Base-by-base conservation (phyloP, 345 rosid genomes). In the Euphorbia tirucalli region DNA sequence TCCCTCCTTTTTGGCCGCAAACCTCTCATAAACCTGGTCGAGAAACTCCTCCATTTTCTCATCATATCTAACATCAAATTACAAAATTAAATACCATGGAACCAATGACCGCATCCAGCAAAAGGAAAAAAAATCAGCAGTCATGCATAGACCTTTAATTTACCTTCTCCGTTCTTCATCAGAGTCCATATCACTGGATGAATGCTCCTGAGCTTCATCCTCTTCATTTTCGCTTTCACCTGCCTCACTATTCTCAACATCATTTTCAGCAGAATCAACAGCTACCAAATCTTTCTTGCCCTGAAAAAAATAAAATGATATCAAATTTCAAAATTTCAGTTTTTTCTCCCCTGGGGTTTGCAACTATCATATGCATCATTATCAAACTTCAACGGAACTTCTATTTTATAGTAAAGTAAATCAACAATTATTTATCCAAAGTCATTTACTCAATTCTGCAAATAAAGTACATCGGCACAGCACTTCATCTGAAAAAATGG, bases 261-360 rank as follows among this genome's bases (percentile, higher is more conserved):
- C 90, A 74, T 74, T 77, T 77, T 87, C 90, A 43, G 72, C 82
- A 64, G 91, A 72, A 83, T 87, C 88, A 71, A 93, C 90, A 63
- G 93, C 97, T 69, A 75, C 86, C 50, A 89, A 85, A 81, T 88
- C 97, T 75, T 89, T 90, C 78, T 90, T 93, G 21, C 96, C 99
- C 98, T 92, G 78, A 66, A 27, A 24, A 25, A 63, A 31, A 70
- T 5, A 30, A 41, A 68, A 9, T 25, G 19, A 6, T 13, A 28
- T 22, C 2, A 49, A 24, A 37, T 21, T 54, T 39, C 22, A 39
- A 18, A 52, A 46, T 25, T 46, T 46, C 52, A 46, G 52, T 46
- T 46, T 61, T 54, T 52, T 30, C 14, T 28, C 39, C 39, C 19
- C 9, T 14, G 8, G 64, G 25, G 14, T 56, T 4, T 15, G 27